phyloP scores from a whole-genome alignment of 225 moss, liverwort and hornwort species.

The Polytrichum formosum region DNA sequence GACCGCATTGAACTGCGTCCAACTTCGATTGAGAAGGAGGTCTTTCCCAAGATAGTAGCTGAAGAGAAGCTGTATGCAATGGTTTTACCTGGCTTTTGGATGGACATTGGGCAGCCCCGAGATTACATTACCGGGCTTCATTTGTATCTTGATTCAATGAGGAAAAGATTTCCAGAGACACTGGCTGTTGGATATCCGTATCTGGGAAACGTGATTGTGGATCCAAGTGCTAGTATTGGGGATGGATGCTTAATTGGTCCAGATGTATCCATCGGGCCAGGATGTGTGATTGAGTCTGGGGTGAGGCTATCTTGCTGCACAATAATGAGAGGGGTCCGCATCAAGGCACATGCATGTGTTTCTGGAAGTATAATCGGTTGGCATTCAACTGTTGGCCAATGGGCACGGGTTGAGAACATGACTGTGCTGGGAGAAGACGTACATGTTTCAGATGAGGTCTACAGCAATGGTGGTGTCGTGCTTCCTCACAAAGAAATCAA shows the following conservation, averaged over 20 bases:
- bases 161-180: conserved; percentile 27
- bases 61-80: conserved; percentile 55
- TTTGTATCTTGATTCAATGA: conserved; percentile 53
- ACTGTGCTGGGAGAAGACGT: conserved; percentile 65
- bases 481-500: conserved; percentile 70
- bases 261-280: conserved; percentile 60
- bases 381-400: conserved; percentile 61
- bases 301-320: conserved; percentile 66
- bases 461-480: conserved; percentile 65
- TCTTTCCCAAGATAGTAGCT: conserved; percentile 58
- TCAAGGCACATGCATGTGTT: conserved; percentile 63
- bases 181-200: conserved; percentile 39
- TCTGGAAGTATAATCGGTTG: conserved; percentile 68
- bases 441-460: conserved; percentile 61
- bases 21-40: conserved; percentile 62
- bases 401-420: conserved; percentile 69
- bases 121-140: conserved; percentile 60
- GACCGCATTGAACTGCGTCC: conserved; percentile 48
- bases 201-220: conserved; percentile 57
- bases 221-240: conserved; percentile 51
- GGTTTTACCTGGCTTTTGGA: conserved; percentile 69
- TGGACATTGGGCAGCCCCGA: conserved; percentile 64
- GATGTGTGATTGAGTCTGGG: conserved; percentile 60
- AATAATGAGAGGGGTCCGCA: conserved; percentile 60
- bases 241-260: conserved; percentile 68